Percentiles rank a stretch among this genome's conserved stretches.
Conservation (phyloP, 2,329 filamentous ascomycete species). For the Ilyonectria robusta region DNA sequence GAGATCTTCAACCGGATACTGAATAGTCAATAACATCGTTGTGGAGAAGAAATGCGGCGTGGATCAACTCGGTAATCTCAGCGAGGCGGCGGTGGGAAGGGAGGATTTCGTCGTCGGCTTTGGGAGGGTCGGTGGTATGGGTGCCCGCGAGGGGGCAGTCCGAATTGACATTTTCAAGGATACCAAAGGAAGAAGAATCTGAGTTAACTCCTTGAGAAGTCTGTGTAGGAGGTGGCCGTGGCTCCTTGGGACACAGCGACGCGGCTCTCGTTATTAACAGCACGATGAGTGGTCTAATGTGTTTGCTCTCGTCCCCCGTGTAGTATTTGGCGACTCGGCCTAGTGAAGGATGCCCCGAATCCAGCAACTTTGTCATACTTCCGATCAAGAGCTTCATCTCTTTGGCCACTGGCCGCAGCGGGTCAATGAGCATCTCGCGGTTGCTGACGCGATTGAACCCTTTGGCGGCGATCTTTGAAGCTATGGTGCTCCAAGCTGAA, state of each 20-base stretch:
- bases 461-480: slow-evolving; percentile 72
- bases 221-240: slow-evolving; percentile 54
- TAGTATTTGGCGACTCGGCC: slow-evolving; percentile 99
- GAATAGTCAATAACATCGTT: slow-evolving; percentile 99
- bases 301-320: slow-evolving; percentile 95
- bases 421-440: slow-evolving; percentile 83
- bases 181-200: slow-evolving; percentile 66
- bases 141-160: slow-evolving; percentile 47
- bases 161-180: slow-evolving; percentile 84
- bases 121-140: slow-evolving; percentile 55
- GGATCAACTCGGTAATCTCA: slow-evolving; percentile 97
- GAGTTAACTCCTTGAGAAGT: slow-evolving; percentile 65
- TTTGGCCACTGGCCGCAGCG: slow-evolving; percentile 90
- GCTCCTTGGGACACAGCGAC: slow-evolving; percentile 77
- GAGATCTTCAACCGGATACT: slow-evolving; percentile 83
- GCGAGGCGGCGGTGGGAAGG: slow-evolving; percentile 94
- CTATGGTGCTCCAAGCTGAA: too few species aligned
- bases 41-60: slow-evolving; percentile 97
- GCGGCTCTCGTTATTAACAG: slow-evolving; percentile 97
- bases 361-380: slow-evolving; percentile 92
- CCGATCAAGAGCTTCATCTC: slow-evolving; percentile 97
- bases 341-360: slow-evolving; percentile 93
- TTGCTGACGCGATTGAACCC: slow-evolving; percentile 63
- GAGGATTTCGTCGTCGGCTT: slow-evolving; percentile 77
- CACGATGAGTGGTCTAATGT: slow-evolving; percentile 93